Base-by-base conservation (phyloP, 306 rosid species). In the Vicia faba region DNA sequence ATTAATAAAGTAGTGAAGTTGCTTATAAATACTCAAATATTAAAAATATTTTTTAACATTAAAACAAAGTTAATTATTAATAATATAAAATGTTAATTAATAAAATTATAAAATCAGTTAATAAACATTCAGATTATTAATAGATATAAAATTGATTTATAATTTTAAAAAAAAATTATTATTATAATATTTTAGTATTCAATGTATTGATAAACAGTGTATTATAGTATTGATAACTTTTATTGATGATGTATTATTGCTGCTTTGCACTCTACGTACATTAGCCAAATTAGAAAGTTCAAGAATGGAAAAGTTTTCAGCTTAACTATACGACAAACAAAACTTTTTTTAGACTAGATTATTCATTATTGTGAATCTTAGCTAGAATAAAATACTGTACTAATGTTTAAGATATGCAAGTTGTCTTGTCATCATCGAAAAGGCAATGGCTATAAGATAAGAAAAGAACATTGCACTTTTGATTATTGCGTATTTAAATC, bases 361-460 rank as follows among this genome's bases (percentile, higher is more conserved):
- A 41, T 13, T n/a, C n/a, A n/a, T n/a, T n/a, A n/a, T n/a, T 20
- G 23, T 20, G 23, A 20, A 20, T 20, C 23, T 20, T 20, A 20
- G 23, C 23, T 20, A 20, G 61, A 67, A 58, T 50, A 67, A 61
- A 46, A 55, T 18, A 45, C 46, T 64, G 38, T 6, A 20, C 23
- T 20, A 20, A 20, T 20, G 23, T 20, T 15, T 49, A 57, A 77
- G 45, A 61, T 71, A 70, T 81, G 81, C 78, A 35, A 73, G 80
- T 73, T 86, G 86, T 73, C 76, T 73, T 86, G 86, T 73, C 76
- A 41, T 66, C 78, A 76, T 54, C 9, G 51, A 64, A 67, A 73
- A 60, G 61, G 61, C 31, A 12, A 48, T 19, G 11, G 54, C 64
- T 58, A 74, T 58, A 50, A 77, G 71, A 78, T 81, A 28, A 66